Conservation (phyloP, 2,329 filamentous ascomycete genomes). For the Fonsecaea pedrosoi region DNA sequence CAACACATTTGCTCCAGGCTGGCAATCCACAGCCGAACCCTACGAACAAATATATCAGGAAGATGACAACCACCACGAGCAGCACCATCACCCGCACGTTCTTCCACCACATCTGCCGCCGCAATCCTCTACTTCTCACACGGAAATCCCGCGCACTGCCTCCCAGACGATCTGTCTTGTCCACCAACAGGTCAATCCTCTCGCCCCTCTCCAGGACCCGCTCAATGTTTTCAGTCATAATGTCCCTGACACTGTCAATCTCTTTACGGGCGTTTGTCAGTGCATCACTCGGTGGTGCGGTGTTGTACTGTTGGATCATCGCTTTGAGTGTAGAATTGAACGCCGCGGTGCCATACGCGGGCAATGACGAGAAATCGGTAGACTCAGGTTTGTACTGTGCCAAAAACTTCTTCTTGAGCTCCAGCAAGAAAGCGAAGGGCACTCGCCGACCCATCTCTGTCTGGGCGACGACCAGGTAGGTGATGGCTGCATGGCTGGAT, state of each 20-base stretch:
- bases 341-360: constrained; percentile 85
- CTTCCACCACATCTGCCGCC: constrained; percentile 99
- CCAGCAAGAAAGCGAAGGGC: constrained; percentile 89
- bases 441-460: constrained; percentile 82
- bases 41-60: constrained; percentile 73
- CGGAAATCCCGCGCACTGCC: constrained; percentile 89
- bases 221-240: constrained; percentile 97
- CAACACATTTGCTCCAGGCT: constrained; percentile 55
- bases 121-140: constrained; percentile 81
- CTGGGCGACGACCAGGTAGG: constrained; percentile 88
- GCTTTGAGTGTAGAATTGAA: constrained; percentile 82
- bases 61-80: constrained; percentile 71
- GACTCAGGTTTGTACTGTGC: constrained; percentile 67
- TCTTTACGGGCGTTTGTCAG: constrained; percentile 82
- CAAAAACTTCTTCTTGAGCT: constrained; percentile 88
- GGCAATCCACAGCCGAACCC: constrained; percentile 76
- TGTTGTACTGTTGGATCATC: constrained; percentile 84
- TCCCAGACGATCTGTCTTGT: constrained; percentile 93
- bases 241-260: constrained; percentile 89
- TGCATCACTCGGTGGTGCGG: constrained; percentile 78
- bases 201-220: constrained; percentile 86
- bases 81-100: constrained; percentile 94
- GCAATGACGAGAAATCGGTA: constrained; percentile 77
- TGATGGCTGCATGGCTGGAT: constrained; percentile 70
- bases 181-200: constrained; percentile 88